A percentile compares a stretch with the other conserved stretches of the same genome.
Evolutionary conservation across 2,329 filamentous ascomycete genomes (phyloP).

Genomic region (Volutella citrinella): DNA sequence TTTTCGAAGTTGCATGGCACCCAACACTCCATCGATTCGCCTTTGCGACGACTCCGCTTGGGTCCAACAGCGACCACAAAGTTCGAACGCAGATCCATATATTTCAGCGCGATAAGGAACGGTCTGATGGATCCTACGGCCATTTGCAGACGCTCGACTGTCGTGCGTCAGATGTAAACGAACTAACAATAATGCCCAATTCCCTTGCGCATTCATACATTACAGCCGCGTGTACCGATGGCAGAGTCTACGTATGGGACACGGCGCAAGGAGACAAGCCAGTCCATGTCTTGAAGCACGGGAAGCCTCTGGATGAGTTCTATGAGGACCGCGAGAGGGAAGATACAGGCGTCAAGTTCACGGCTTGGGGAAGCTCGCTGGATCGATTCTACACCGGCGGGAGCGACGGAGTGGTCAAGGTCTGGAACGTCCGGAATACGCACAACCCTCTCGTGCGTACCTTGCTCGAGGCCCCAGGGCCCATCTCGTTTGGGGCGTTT

Average conservation of each 20-base stretch:
- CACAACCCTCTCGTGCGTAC: conserved; percentile 47
- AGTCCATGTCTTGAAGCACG: conserved; percentile 55
- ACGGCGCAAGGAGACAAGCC: conserved; percentile 53
- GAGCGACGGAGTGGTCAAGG: conserved; percentile 60
- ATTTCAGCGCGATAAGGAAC: conserved; percentile 36
- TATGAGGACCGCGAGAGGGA: conserved; percentile 48
- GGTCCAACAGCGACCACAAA: conserved; percentile 40
- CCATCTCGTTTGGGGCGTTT: conserved; percentile 57
- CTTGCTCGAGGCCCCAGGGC: conserved; percentile 52
- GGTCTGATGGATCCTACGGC: conserved; percentile 29
- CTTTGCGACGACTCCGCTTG: conserved; percentile 54
- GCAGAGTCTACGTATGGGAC: conserved; percentile 62
- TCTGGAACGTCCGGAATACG: conserved; percentile 56
- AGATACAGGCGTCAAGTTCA: conserved; percentile 63
- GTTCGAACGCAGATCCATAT: conserved; percentile 57
- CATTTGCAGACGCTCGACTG: conserved; percentile 58
- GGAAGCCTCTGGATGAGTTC: conserved; percentile 39
- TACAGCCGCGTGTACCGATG: conserved; percentile 60
- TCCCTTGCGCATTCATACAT: conserved; percentile 49
- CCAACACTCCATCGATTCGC: conserved; percentile 51
- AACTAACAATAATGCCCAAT: conserved; percentile 58
- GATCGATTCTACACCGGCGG: conserved; percentile 62
- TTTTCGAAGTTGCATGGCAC: conserved; percentile 65
- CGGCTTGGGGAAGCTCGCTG: conserved; percentile 55
- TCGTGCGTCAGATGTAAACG: conserved; percentile 58